Percentiles rank a stretch among this genome's conserved stretches.
These are phyloP conservation scores for Saturnispora silvae DNA, from an alignment of 805 yeast genomes.

Conservation along the genomic window DNA sequence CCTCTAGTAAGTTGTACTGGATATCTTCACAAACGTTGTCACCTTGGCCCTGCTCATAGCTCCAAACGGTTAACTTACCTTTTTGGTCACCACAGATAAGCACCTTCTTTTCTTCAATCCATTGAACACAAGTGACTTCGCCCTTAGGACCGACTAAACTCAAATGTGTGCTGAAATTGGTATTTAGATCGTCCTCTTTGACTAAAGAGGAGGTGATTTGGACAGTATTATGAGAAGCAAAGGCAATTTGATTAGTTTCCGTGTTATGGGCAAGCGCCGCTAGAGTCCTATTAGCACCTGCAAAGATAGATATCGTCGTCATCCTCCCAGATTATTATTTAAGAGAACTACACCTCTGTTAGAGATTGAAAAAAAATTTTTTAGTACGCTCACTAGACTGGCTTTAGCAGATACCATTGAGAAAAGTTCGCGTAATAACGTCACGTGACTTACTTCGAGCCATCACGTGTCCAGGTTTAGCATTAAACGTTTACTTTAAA, in stretches of 20 bases:
- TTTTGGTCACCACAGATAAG: constrained; percentile 65
- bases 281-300: constrained; percentile 64
- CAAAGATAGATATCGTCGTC: constrained; percentile 43
- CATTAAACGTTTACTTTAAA: too few relatives aligned
- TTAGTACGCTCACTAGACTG: neutral
- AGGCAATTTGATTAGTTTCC: constrained; percentile 40
- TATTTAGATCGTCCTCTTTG: constrained; percentile 18
- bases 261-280: constrained; percentile 44
- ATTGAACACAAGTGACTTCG: constrained; percentile 59
- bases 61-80: constrained; percentile 52
- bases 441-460: too few relatives aligned
- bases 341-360: too few relatives aligned
- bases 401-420: neutral
- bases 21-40: too few relatives aligned
- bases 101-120: constrained; percentile 33
- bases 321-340: too few relatives aligned
- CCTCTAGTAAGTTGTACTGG: constrained; percentile 25
- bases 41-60: constrained; percentile 13
- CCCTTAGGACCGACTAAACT: constrained; percentile 54
- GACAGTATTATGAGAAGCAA: constrained; percentile 56
- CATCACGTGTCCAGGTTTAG: too few relatives aligned
- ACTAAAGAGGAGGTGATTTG: constrained; percentile 59
- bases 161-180: constrained; percentile 35
- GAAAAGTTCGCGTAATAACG: neutral
- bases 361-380: neutral